Evolutionary conservation across 179 eudicot species (phyloP).

Genomic region (Amaranthus tricolor): DNA sequence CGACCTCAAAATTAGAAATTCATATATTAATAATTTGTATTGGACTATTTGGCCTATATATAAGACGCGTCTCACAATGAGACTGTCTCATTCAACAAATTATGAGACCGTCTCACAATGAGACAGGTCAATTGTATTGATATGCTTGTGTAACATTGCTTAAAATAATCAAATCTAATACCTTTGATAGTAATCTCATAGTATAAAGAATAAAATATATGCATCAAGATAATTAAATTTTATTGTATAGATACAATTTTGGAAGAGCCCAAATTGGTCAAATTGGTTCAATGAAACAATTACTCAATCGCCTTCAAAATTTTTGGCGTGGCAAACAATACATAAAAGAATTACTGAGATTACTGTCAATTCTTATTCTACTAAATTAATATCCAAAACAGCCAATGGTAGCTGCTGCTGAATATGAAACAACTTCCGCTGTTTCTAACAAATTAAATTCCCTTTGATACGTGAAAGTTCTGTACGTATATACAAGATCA

Average conservation of each 20-base stretch:
- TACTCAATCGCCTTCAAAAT: slow-evolving; percentile 11
- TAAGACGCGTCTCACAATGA: too few species aligned
- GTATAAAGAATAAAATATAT: too few species aligned
- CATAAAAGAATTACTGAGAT: slow-evolving; percentile 6
- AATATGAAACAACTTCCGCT: neutral
- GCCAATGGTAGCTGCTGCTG: neutral
- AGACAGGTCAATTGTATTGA: too few species aligned
- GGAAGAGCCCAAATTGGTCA: slow-evolving; percentile 5
- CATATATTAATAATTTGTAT: too few species aligned
- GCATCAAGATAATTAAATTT: too few species aligned
- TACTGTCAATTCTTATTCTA: slow-evolving; percentile 20
- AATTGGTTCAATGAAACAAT: slow-evolving; percentile 7
- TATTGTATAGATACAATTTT: slow-evolving; percentile 9
- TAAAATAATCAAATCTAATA: too few species aligned
- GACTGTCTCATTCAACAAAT: too few species aligned
- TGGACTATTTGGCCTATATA: too few species aligned
- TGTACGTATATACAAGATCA: slow-evolving; percentile 8
- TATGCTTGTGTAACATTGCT: too few species aligned
- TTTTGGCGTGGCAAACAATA: slow-evolving; percentile 15
- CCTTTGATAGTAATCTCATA: too few species aligned
- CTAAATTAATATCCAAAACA: slow-evolving; percentile 16
- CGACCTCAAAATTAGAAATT: too few species aligned
- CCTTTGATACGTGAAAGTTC: neutral
- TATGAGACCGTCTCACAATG: too few species aligned
- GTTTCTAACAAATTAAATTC: neutral